Evolutionary conservation across 2,329 filamentous ascomycete species (phyloP), one percentile per base, ranked within the genome.

Genomic region (Pseudocercospora pini-densiflorae): DNA sequence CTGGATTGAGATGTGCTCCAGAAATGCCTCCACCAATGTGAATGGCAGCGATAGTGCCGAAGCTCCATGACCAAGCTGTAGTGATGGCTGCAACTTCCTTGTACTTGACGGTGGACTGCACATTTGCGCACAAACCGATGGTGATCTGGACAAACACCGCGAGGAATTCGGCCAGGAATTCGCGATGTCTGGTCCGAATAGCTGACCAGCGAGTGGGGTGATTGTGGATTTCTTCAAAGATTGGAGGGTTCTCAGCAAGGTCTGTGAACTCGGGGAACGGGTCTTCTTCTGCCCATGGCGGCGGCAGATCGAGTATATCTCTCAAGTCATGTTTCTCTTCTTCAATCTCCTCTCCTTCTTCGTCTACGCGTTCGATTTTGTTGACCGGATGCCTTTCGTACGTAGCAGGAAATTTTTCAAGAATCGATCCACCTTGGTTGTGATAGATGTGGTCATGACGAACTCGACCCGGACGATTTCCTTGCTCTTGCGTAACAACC

Each of bases 151-250:
- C 61, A 16, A 74, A 61, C 67, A 84, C 84, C 2, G 81, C 84
- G 9, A 87, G 79, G 1, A 83, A 79, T 68, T 87, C 85, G 1
- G 84, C 85, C 2, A 86, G 77, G 36, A 83, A 83, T 71, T 87
- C 84, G 12, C 84, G 80, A 70, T 85, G 82, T 43, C 82, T 79
- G 0, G 82, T 82, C 16, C 85, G 81, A 27, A 86, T 36, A 5
- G 82, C 77, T 36, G 82, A 79, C 84, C 85, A 81, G 69, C 79
- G 70, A 31, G 82, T 72, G 49, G 73, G 71, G 55, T 72, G 68
- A 71, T 85, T 85, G 60, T 84, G 81, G 33, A 85, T 78, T 68
- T 84, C 82, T 19, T 84, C 80, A 47, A 80, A 76, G 1, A 78
- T 69, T 8, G 54, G 43, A 9, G 62, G 66, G 12, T 80, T 74